phyloP scores from a whole-genome alignment of 441 rosid species.

The Bocquillonia castaneifolia region DNA sequence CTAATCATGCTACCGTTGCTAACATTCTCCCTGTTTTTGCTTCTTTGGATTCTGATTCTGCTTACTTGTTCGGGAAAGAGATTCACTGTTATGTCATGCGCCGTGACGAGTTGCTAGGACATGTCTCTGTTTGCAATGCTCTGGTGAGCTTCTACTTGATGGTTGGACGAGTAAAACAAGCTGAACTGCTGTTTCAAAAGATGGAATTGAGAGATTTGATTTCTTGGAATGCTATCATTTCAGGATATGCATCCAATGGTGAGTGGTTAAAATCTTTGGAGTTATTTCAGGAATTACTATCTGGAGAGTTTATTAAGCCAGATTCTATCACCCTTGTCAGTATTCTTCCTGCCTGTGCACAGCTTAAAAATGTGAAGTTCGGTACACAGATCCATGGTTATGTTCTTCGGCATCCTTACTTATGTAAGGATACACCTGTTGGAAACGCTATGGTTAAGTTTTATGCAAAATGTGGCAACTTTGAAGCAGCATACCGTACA shows the following conservation, averaged over 20 bases:
- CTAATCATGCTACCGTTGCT: slow-evolving; percentile 55
- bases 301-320: slow-evolving; percentile 31
- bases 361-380: slow-evolving; percentile 31
- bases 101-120: slow-evolving; percentile 39
- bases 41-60: slow-evolving; percentile 37
- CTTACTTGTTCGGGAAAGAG: slow-evolving; percentile 49
- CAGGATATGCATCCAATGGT: slow-evolving; percentile 61
- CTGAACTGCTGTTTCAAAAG: slow-evolving; percentile 50
- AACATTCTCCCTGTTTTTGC: slow-evolving; percentile 59
- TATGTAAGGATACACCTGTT: slow-evolving; percentile 49
- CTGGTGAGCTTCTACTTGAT: slow-evolving; percentile 64
- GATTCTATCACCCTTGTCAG: slow-evolving; percentile 59
- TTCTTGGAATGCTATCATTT: slow-evolving; percentile 76
- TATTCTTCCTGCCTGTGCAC: slow-evolving; percentile 67
- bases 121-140: slow-evolving; percentile 64
- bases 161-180: slow-evolving; percentile 48
- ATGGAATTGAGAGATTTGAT: slow-evolving; percentile 69
- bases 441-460: slow-evolving; percentile 63
- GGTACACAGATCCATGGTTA: slow-evolving; percentile 65
- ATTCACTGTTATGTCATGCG: slow-evolving; percentile 57
- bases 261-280: slow-evolving; percentile 56
- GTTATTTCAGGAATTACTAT: slow-evolving; percentile 46
- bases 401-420: slow-evolving; percentile 45
- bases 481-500: slow-evolving; percentile 43
- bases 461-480: slow-evolving; percentile 53